Percentiles rank a stretch among this genome's conserved stretches.
phyloP scores from a whole-genome alignment of 1,284 basidiomycete genomes.

The Boletellus dicymbophilus region DNA sequence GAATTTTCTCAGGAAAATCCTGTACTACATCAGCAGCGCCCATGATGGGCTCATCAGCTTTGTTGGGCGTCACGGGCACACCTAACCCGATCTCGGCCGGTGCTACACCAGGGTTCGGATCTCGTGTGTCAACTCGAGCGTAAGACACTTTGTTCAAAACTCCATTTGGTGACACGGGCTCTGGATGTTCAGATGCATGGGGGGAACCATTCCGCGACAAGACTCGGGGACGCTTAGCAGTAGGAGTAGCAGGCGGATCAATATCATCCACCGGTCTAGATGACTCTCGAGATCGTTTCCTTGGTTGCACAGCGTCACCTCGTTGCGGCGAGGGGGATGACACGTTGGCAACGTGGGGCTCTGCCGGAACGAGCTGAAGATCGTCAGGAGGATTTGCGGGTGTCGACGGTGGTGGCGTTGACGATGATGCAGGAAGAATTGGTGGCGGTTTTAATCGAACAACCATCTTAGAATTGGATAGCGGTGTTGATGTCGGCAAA shows the following conservation, averaged over 20 bases:
- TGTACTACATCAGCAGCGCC: background rate
- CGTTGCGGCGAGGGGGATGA: conserved; percentile 16
- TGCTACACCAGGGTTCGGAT: background rate
- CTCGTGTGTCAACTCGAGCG: conserved; percentile 1
- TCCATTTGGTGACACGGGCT: conserved; percentile 6
- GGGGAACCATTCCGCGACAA: conserved; percentile 2
- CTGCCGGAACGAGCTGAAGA: conserved; percentile 2
- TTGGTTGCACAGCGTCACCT: conserved; percentile 3
- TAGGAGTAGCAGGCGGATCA: conserved; percentile 7
- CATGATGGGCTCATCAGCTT: conserved; percentile 1
- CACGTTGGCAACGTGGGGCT: conserved; percentile 7
- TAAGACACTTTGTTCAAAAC: background rate
- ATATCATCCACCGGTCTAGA: conserved; percentile 7
- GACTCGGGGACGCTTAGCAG: conserved; percentile 21
- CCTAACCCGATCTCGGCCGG: conserved; percentile 1
- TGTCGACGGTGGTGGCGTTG: conserved; percentile 17
- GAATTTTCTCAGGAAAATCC: conserved; percentile 12
- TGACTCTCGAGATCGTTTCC: conserved; percentile 20
- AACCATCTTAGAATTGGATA: conserved; percentile 11
- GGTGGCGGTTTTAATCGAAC: conserved; percentile 28
- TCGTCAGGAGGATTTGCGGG: conserved; percentile 15
- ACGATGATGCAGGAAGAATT: conserved; percentile 26
- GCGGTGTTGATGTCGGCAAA: conserved; percentile 31
- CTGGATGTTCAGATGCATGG: background rate
- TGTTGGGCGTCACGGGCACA: conserved; percentile 5